Evolutionary conservation across 768 basidiomycete species (phyloP), one percentile per base, ranked within the genome.

Genomic region (Mrakia frigida): DNA sequence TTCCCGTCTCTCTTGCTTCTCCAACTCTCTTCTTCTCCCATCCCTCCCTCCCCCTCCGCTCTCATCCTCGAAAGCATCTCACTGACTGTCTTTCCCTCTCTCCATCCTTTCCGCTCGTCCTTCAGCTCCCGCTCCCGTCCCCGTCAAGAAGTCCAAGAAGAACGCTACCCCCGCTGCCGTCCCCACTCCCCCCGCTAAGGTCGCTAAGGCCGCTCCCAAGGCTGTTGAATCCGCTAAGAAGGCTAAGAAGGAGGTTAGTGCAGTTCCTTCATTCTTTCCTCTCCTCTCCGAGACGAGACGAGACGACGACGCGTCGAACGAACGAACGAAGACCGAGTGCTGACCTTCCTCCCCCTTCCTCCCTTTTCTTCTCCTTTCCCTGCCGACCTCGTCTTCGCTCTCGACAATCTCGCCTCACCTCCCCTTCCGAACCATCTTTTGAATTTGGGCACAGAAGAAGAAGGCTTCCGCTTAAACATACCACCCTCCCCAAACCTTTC

Each of bases 131-230:
- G 43, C 73, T 63, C 46, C 65, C 23, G 65, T 65, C n/a, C 72
- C 77, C 28, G 71, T 35, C 39, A 77, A 77, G 72, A 77, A 77
- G 61, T 28, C 35, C 41, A 74, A 60, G 63, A 74, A 61, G 52
- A 35, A 31, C 33, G 28, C 65, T 23, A 60, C 43, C 33, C 25
- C 59, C 46, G 50, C n/a, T 0, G 53, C 76, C 72, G 56, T 61
- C 43, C 52, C 76, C 16, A 28, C 76, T 33, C 25, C 72, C 14
- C 60, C 63, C 70, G 43, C 65, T 41, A 78, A 78, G 74, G 31
- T 63, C 35, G 73, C 73, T 41, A 68, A 67, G 39, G 52, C 68
- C 67, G 46, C 21, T 6, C 23, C 74, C 52, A 46, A 65, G n/a
- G 35, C 25, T 39, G 61, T 41, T 33, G 46, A 65, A 28, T n/a